Percentiles rank a stretch among this genome's conserved stretches.
phyloP scores from a whole-genome alignment of 83 land plant genomes.

The Diphasiastrum complanatum region DNA sequence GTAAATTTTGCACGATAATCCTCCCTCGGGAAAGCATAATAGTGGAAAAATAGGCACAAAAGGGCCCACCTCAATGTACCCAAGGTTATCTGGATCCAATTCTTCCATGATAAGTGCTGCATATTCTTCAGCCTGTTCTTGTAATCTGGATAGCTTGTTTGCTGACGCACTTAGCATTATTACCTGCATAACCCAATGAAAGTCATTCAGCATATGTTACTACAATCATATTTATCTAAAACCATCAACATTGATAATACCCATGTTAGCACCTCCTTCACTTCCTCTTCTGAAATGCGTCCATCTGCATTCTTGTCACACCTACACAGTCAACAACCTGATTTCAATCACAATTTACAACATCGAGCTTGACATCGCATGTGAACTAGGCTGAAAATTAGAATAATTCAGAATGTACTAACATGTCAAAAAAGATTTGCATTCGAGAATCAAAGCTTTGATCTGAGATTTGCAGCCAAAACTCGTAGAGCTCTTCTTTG shows the following conservation, averaged over 20 bases:
- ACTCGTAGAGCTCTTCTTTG: conserved; percentile 4
- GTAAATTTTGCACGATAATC: no score
- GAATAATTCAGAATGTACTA: background rate
- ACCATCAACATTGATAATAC: no score
- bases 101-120: conserved; percentile 1
- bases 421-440: conserved; percentile 16
- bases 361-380: no score
- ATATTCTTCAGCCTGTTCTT: background rate
- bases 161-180: background rate
- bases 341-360: no score
- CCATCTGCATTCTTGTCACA: background rate
- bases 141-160: background rate
- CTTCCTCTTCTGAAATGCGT: background rate
- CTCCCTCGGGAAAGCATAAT: background rate
- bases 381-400: no score
- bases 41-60: no score
- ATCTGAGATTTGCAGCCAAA: conserved; percentile 8
- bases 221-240: no score
- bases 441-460: conserved; percentile 2
- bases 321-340: background rate
- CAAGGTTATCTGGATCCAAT: background rate
- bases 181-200: background rate
- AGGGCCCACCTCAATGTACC: background rate
- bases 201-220: background rate
- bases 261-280: background rate